phyloP scores from a whole-genome alignment of 75 land plant genomes.

The Cupressus sempervirens region DNA sequence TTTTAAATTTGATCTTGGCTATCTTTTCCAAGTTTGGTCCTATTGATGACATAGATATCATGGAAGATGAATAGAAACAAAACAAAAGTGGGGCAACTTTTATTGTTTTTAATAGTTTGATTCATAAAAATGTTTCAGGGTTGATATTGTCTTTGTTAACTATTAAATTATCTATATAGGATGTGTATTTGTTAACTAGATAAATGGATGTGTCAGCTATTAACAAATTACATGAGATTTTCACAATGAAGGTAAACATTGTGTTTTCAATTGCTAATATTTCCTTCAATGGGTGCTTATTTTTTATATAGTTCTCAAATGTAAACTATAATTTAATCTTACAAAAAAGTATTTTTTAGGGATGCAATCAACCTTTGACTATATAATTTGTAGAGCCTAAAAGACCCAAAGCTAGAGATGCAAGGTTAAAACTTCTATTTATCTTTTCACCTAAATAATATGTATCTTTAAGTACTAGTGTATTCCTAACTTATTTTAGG shows the following conservation, averaged over 20 bases:
- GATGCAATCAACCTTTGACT: conserved; percentile 49
- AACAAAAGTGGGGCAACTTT: conserved; percentile 26
- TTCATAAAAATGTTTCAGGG: no score
- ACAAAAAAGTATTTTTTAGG: conserved; percentile 13
- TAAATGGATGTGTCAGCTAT: conserved; percentile 43
- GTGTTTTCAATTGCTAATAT: not conserved
- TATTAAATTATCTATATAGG: no score
- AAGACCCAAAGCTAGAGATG: conserved; percentile 30
- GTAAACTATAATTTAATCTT: not conserved
- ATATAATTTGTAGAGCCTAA: conserved; percentile 58
- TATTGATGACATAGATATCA: conserved; percentile 41
- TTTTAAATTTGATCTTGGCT: no score
- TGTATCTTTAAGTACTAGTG: no score
- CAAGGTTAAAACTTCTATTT: conserved; percentile 22
- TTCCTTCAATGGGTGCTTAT: not conserved
- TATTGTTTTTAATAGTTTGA: no score
- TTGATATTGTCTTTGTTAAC: no score
- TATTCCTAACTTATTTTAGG: no score
- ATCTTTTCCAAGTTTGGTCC: conserved; percentile 38
- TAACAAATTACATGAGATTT: conserved; percentile 27
- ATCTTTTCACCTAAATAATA: not conserved
- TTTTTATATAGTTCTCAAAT: not conserved
- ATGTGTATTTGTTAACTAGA: conserved; percentile 43
- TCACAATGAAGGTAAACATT: conserved; percentile 28
- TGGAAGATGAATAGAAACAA: conserved; percentile 41